Evolutionary conservation across 345 rosid genomes (phyloP).

Genomic region (Camelina laxa): DNA sequence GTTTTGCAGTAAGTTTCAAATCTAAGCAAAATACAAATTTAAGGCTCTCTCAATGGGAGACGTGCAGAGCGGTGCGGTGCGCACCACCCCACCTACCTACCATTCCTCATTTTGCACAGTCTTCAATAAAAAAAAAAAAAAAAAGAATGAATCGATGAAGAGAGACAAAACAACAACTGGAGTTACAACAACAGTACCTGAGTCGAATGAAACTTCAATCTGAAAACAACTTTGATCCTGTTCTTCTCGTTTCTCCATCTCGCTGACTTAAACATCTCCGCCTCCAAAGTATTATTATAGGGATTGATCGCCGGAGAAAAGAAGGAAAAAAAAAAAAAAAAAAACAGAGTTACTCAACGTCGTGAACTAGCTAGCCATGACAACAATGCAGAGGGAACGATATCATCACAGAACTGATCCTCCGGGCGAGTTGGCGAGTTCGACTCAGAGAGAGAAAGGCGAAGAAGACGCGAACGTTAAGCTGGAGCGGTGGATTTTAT

Average conservation of each 20-base stretch:
- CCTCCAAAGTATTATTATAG: background rate
- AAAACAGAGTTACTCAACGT: slow-evolving; percentile 42
- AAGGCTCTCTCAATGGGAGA: background rate
- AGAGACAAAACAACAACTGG: background rate
- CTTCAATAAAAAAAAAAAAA: background rate
- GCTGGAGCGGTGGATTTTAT: slow-evolving; percentile 45
- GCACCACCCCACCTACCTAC: background rate
- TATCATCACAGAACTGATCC: slow-evolving; percentile 4
- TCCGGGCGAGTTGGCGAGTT: slow-evolving; percentile 36
- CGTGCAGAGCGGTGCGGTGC: no score
- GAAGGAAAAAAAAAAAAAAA: background rate
- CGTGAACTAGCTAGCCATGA: slow-evolving; percentile 43
- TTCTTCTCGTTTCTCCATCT: slow-evolving; percentile 84
- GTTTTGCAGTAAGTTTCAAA: background rate
- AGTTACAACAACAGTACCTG: slow-evolving; percentile 51
- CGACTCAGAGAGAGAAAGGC: slow-evolving; percentile 29
- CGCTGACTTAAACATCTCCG: slow-evolving; percentile 77
- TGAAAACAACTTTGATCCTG: slow-evolving; percentile 78
- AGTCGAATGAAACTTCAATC: slow-evolving; percentile 86
- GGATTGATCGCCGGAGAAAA: slow-evolving; percentile 8
- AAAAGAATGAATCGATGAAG: background rate
- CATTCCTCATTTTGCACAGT: background rate
- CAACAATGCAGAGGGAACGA: slow-evolving; percentile 39
- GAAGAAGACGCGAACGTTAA: slow-evolving; percentile 33
- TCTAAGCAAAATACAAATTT: background rate